These are phyloP conservation scores for Petunia hybrid DNA, from an alignment of 305 asterid genomes.

Conservation along the genomic window DNA sequence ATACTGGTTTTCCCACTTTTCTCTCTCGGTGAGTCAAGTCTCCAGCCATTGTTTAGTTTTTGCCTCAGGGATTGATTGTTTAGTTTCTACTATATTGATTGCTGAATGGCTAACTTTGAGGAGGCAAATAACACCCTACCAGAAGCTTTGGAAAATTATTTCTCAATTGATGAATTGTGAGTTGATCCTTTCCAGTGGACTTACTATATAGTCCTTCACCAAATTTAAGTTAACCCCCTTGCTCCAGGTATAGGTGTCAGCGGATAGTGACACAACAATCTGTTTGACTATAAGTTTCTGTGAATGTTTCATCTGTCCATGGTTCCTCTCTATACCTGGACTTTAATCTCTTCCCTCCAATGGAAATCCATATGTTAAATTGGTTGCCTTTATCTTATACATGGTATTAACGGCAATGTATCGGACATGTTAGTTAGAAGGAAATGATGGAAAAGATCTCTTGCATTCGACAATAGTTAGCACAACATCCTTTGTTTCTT, in stretches of 20 bases:
- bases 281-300: neutral
- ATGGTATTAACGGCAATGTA: constrained; percentile 1
- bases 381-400: constrained; percentile 7
- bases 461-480: neutral
- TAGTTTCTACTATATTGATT: constrained; percentile 12
- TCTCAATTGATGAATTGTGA: constrained; percentile 11
- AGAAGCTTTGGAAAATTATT: constrained; percentile 21
- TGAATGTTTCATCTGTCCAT: constrained; percentile 3
- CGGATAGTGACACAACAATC: constrained; percentile 14
- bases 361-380: neutral
- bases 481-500: constrained; percentile 17
- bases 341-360: neutral
- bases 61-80: constrained; percentile 12
- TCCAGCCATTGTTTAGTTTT: neutral
- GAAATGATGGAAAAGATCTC: constrained; percentile 27
- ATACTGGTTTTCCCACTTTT: neutral
- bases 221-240: neutral
- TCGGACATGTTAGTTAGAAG: constrained; percentile 9
- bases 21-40: neutral
- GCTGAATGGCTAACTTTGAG: constrained; percentile 10
- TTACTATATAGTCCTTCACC: neutral
- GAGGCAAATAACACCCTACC: constrained; percentile 22
- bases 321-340: constrained; percentile 3
- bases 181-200: constrained; percentile 9
- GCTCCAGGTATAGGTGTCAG: constrained; percentile 17